Evolutionary conservation across 2,329 filamentous ascomycete genomes (phyloP).

Genomic region (Talaromyces sp.): DNA sequence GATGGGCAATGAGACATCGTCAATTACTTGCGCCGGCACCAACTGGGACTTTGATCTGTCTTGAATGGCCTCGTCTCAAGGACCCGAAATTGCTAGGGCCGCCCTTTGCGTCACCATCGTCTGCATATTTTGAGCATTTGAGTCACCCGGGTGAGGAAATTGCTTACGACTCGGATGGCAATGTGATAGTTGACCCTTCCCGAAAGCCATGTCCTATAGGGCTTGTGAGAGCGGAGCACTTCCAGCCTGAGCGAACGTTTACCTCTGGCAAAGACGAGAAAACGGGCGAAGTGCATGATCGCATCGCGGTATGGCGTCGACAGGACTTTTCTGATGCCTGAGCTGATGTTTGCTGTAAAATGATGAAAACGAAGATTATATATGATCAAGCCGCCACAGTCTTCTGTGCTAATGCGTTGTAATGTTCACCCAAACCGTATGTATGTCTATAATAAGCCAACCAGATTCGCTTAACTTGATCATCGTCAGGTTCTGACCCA

Average conservation of each 20-base stretch:
- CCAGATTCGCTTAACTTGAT: constrained; percentile 66
- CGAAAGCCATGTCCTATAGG: constrained; percentile 40
- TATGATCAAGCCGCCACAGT: constrained; percentile 9
- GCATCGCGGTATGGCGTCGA: constrained; percentile 44
- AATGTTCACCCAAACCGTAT: constrained; percentile 93
- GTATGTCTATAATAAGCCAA: constrained; percentile 92
- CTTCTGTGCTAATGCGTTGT: constrained; percentile 73
- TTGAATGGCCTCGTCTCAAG: constrained; percentile 78
- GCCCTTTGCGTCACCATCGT: constrained; percentile 66
- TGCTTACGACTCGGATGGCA: constrained; percentile 56
- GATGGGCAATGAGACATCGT: constrained; percentile 56
- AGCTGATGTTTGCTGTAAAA: background rate
- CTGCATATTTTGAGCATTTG: constrained; percentile 70
- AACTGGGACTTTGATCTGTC: constrained; percentile 55
- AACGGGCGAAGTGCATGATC: constrained; percentile 39
- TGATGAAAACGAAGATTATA: background rate
- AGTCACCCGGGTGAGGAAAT: constrained; percentile 66
- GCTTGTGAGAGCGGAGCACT: constrained; percentile 52
- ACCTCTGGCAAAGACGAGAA: constrained; percentile 48
- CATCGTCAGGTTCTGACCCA: constrained; percentile 42
- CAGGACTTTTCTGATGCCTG: constrained; percentile 18
- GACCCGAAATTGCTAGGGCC: constrained; percentile 63
- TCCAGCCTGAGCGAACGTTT: constrained; percentile 56
- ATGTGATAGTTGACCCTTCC: constrained; percentile 49
- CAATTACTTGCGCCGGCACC: constrained; percentile 50